phyloP scores from a whole-genome alignment of 2,329 filamentous ascomycete species.

The Ophiobolus disseminans region DNA sequence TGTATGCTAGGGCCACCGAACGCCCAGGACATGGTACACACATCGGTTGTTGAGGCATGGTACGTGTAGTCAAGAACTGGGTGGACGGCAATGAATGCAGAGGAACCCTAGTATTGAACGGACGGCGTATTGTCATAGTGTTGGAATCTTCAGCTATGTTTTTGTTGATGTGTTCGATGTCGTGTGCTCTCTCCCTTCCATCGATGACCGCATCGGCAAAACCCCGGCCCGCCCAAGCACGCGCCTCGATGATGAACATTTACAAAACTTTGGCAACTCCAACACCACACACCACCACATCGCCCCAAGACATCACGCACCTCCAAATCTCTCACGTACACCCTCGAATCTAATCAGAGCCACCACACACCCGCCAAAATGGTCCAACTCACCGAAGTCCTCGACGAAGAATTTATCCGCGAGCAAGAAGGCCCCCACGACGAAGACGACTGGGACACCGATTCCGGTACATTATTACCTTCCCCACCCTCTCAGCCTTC shows the following conservation, averaged over 20 bases:
- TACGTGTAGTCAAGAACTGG: too few species aligned
- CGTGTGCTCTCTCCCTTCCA: too few species aligned
- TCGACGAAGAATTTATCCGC: slow-evolving; percentile 91
- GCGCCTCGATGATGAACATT: slow-evolving; percentile 11
- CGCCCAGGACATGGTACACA: too few species aligned
- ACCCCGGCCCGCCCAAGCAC: slow-evolving; percentile 6
- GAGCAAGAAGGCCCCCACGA: slow-evolving; percentile 72
- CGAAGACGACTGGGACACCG: slow-evolving; percentile 88
- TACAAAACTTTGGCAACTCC: slow-evolving; percentile 3
- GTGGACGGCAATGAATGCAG: too few species aligned
- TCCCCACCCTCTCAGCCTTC: slow-evolving; percentile 57
- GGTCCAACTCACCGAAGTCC: slow-evolving; percentile 96
- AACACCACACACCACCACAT: not conserved
- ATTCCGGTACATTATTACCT: slow-evolving; percentile 74
- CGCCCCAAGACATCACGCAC: not conserved
- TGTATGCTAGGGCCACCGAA: too few species aligned
- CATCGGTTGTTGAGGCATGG: too few species aligned
- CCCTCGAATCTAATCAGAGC: not conserved
- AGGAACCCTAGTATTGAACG: too few species aligned
- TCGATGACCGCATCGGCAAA: slow-evolving; percentile 8
- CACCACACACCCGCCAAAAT: slow-evolving; percentile 61
- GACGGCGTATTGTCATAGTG: too few species aligned
- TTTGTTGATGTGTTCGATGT: too few species aligned
- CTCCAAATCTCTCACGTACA: not conserved
- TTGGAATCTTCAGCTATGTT: too few species aligned